These are phyloP conservation scores for Mycena citricolor DNA, from an alignment of 1,284 basidiomycete species.

Conservation along the genomic window DNA sequence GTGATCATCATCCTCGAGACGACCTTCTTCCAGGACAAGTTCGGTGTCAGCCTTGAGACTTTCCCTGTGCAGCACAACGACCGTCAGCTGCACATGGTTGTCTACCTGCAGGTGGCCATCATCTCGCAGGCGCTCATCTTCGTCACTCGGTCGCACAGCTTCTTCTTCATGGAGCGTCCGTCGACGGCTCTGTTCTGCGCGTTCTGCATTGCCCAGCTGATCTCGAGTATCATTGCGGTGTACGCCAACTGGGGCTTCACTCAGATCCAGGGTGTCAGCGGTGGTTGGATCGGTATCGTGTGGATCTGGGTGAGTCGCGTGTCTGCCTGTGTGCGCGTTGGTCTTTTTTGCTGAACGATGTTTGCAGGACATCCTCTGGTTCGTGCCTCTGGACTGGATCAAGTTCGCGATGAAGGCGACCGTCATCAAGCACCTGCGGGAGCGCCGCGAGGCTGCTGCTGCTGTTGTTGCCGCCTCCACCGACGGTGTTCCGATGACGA, in stretches of 20 bases:
- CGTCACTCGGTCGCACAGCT: slow-evolving; percentile 93
- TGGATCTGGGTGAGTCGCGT: slow-evolving; percentile 82
- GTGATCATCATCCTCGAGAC: slow-evolving; percentile 87
- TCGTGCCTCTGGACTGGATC: slow-evolving; percentile 91
- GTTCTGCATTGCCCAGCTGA: slow-evolving; percentile 90
- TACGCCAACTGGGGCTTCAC: slow-evolving; percentile 94
- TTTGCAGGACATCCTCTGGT: slow-evolving; percentile 86
- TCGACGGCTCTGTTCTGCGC: slow-evolving; percentile 87
- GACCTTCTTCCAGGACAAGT: slow-evolving; percentile 86
- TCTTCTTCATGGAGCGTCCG: slow-evolving; percentile 98
- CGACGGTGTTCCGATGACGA: slow-evolving; percentile 73
- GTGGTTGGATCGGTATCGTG: slow-evolving; percentile 95
- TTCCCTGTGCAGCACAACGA: slow-evolving; percentile 68
- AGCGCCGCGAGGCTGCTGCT: slow-evolving; percentile 55
- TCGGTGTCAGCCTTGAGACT: slow-evolving; percentile 65
- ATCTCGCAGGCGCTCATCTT: slow-evolving; percentile 98
- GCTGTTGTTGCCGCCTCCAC: slow-evolving; percentile 42
- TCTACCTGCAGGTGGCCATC: slow-evolving; percentile 93
- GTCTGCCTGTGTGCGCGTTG: slow-evolving; percentile 6
- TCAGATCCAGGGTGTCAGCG: slow-evolving; percentile 71
- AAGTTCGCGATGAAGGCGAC: slow-evolving; percentile 96
- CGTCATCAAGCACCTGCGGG: slow-evolving; percentile 80
- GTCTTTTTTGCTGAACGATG: slow-evolving; percentile 7
- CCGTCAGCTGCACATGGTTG: slow-evolving; percentile 73
- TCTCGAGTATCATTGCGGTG: slow-evolving; percentile 93